These are phyloP conservation scores for Brassica hybrid DNA, from an alignment of 441 rosid species.

Conservation along the genomic window DNA sequence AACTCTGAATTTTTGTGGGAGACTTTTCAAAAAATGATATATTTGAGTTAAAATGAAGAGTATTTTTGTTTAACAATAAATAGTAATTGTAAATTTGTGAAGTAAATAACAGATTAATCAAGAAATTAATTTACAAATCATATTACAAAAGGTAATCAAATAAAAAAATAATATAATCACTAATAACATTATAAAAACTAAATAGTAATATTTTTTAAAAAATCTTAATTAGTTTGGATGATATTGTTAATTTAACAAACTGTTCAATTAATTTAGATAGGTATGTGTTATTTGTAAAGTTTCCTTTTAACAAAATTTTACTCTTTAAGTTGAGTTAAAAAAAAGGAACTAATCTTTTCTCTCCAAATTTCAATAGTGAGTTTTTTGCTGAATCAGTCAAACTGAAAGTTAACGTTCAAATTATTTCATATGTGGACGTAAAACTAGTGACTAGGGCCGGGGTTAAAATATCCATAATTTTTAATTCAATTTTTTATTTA, in stretches of 20 bases:
- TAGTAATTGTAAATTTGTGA: not conserved
- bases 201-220: no score
- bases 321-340: not conserved
- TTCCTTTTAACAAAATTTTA: not conserved
- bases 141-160: no score
- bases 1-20: not conserved
- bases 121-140: not conserved
- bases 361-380: not conserved
- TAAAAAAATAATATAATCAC: not conserved
- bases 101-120: not conserved
- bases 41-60: not conserved
- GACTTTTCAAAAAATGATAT: not conserved
- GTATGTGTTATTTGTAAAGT: constrained; percentile 4
- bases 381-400: constrained; percentile 41
- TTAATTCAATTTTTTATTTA: no score
- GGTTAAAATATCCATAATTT: no score
- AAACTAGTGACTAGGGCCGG: not conserved
- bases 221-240: not conserved
- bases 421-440: not conserved
- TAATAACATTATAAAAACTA: not conserved
- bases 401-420: constrained; percentile 11
- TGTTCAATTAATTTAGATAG: not conserved
- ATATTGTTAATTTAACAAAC: no score
- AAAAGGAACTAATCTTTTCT: not conserved
- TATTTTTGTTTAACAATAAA: not conserved